Evolutionary conservation across 768 basidiomycete species (phyloP).

Genomic region (Lentinula lateritia): DNA sequence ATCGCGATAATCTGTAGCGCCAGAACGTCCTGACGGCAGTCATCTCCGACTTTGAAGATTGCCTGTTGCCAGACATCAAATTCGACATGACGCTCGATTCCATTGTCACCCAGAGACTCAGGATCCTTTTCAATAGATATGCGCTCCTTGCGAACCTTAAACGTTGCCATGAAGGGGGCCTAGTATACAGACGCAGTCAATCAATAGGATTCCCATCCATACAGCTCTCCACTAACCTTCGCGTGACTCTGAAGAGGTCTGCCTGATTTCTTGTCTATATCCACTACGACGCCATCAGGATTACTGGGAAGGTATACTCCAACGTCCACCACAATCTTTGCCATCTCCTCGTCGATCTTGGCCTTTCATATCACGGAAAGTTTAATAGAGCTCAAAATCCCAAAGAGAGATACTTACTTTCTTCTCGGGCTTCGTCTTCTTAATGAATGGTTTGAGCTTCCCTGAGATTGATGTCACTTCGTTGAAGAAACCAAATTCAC

Average conservation of each 20-base stretch:
- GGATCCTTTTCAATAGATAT: slow-evolving; percentile 64
- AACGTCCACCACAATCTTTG: slow-evolving; percentile 86
- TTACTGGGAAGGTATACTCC: slow-evolving; percentile 98
- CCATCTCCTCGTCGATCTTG: slow-evolving; percentile 99
- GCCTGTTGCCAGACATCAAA: slow-evolving; percentile 97
- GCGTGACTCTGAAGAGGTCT: slow-evolving; percentile 96
- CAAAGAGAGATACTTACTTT: slow-evolving; percentile 47
- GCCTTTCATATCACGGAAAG: slow-evolving; percentile 42
- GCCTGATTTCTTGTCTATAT: slow-evolving; percentile 95
- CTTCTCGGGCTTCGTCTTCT: slow-evolving; percentile 92
- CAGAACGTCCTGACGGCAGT: slow-evolving; percentile 97
- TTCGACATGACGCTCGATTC: slow-evolving; percentile 51
- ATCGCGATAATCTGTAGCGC: slow-evolving; percentile 97
- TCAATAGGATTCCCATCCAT: not conserved
- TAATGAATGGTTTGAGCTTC: slow-evolving; percentile 94
- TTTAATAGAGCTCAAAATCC: no score
- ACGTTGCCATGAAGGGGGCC: slow-evolving; percentile 99
- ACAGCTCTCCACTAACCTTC: slow-evolving; percentile 52
- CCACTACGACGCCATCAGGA: slow-evolving; percentile 94
- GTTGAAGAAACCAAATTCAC: slow-evolving; percentile 93
- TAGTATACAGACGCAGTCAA: slow-evolving; percentile 21
- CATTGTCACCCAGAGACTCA: slow-evolving; percentile 63
- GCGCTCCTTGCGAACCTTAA: slow-evolving; percentile 91
- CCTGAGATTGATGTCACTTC: slow-evolving; percentile 98
- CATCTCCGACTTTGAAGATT: slow-evolving; percentile 99